Percentiles rank a stretch among this genome's conserved stretches.
Conservation (phyloP, 164 flowering plant species). For the Vitis rotundifolia region DNA sequence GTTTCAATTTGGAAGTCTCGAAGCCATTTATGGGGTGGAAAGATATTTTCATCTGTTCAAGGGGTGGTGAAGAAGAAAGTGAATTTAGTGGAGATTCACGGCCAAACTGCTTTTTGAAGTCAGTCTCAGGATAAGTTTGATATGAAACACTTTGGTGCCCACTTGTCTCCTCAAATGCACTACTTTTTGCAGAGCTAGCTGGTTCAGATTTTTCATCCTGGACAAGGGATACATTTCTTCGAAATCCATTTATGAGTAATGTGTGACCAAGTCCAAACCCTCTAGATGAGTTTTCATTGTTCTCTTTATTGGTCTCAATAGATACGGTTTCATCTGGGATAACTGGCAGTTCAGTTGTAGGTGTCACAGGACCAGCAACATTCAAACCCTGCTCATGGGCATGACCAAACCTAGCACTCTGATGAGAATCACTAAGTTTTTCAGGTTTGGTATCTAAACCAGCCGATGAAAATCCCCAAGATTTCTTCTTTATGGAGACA, state of each 20-base stretch:
- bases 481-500: constrained; percentile 10
- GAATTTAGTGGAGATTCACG: constrained; percentile 38
- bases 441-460: constrained; percentile 24
- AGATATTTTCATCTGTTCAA: constrained; percentile 86
- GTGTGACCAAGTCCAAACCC: constrained; percentile 41
- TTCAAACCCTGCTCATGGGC: constrained; percentile 4
- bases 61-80: constrained; percentile 73
- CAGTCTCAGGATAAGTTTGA: constrained; percentile 26
- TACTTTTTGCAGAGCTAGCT: constrained; percentile 15
- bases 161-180: constrained; percentile 26
- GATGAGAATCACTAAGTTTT: constrained; percentile 18
- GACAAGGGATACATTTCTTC: constrained; percentile 32
- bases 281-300: constrained; percentile 31
- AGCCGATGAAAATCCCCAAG: constrained; percentile 13
- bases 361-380: constrained; percentile 10
- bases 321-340: constrained; percentile 20
- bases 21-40: constrained; percentile 60
- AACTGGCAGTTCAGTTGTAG: constrained; percentile 18
- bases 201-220: constrained; percentile 29
- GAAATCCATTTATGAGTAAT: constrained; percentile 45
- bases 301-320: constrained; percentile 21
- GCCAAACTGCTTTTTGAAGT: constrained; percentile 25
- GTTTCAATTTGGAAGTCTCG: constrained; percentile 58
- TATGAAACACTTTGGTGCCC: constrained; percentile 7
- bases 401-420: constrained; percentile 5